Evolutionary conservation across 345 rosid species (phyloP).

Genomic region (Noccaea caerulescens): DNA sequence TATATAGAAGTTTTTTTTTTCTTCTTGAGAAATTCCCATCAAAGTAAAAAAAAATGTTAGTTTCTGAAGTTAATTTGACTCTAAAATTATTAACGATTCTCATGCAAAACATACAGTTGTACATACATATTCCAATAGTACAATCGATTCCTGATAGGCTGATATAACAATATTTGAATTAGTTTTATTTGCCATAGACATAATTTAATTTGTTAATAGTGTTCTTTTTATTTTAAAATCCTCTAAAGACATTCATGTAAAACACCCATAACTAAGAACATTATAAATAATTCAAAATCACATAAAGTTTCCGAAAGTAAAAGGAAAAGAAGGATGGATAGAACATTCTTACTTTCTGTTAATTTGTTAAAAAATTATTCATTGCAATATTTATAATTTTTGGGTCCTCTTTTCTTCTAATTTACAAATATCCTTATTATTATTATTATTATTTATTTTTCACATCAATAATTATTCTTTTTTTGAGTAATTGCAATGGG

Average conservation of each 20-base stretch:
- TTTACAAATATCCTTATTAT: neutral
- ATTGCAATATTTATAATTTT: neutral
- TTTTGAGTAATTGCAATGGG: no score
- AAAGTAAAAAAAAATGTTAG: neutral
- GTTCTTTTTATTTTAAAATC: neutral
- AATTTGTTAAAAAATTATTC: neutral
- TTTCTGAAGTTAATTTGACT: neutral
- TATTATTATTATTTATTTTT: neutral
- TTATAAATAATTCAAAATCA: conserved; percentile 7
- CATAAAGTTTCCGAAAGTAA: conserved; percentile 28
- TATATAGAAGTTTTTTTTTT: no score
- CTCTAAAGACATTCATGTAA: neutral
- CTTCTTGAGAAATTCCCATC: no score
- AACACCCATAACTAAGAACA: neutral
- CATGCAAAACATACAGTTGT: conserved; percentile 26
- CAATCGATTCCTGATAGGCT: conserved; percentile 11
- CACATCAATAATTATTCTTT: no score
- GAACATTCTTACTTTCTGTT: conserved; percentile 15
- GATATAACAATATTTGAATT: conserved; percentile 18
- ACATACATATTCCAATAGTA: conserved; percentile 2
- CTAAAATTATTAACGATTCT: neutral
- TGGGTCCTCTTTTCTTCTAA: neutral
- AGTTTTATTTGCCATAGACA: neutral
- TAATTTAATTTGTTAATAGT: neutral
- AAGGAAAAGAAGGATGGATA: conserved; percentile 3